A percentile compares a stretch with the other conserved stretches of the same genome.
Conservation (phyloP, 805 yeast genomes). For the Grigorovia yakushimaensis region DNA sequence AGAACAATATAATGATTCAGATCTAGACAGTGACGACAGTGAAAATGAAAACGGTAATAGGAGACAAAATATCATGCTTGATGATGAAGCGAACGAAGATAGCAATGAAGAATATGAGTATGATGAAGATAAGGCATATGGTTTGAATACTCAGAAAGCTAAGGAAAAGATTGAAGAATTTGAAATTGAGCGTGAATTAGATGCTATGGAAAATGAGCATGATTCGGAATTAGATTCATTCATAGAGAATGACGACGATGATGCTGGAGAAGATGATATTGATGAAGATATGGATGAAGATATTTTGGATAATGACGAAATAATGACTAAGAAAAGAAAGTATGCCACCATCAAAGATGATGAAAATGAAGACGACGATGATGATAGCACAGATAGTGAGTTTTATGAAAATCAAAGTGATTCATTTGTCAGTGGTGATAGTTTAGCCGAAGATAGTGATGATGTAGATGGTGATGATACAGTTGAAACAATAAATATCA, state of each 20-base stretch:
- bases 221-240: conserved; percentile 16
- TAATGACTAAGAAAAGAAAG: conserved; percentile 1
- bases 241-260: conserved; percentile 12
- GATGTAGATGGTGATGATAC: conserved; percentile 22
- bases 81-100: conserved; percentile 9
- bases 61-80: conserved; percentile 6
- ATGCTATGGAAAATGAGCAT: conserved; percentile 6
- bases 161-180: background rate
- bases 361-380: conserved; percentile 1
- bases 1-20: conserved; percentile 6
- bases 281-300: conserved; percentile 6
- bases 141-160: background rate
- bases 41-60: conserved; percentile 2
- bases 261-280: background rate
- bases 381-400: conserved; percentile 14
- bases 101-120: conserved; percentile 10
- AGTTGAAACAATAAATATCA: background rate
- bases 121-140: conserved; percentile 4
- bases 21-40: conserved; percentile 4
- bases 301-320: conserved; percentile 2
- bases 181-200: background rate
- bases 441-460: conserved; percentile 30
- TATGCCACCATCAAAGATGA: background rate
- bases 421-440: conserved; percentile 27
- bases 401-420: conserved; percentile 24